Evolutionary conservation across 169 alveolate genomes (phyloP), one percentile per base, ranked within the genome.

Genomic region (Cryptosporidium viatorum): DNA sequence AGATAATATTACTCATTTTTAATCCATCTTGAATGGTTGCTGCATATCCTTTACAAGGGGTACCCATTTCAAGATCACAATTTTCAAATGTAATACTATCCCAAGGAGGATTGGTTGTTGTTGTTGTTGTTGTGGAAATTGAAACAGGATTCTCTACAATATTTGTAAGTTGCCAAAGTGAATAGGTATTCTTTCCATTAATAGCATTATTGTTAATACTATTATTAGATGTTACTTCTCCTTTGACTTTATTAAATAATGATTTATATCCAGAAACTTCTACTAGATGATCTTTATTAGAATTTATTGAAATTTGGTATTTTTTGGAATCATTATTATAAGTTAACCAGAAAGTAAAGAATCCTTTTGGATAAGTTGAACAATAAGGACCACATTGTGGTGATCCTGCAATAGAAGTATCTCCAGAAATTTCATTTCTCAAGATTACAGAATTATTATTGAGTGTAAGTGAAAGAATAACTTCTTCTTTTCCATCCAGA

Each of bases 81-180:
- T 35, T 65, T 2, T 65, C 71, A 14, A 31, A 65, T n/a, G 50
- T 37, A n/a, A 65, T 29, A 29, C 71, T 65, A 16, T 65, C 33
- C 71, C 71, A 65, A n/a, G 71, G 71, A 31, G 71, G 71, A 6
- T 23, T 33, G 0, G 84, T 69, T 5, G 84, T 69, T n/a, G 84
- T 69, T 18, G 84, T 69, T 60, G 84, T 69, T 16, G 84, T 69
- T 39, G 84, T 69, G 5, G 84, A 43, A 14, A 65, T 14, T n/a
- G 51, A 33, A 9, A n/a, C 10, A 23, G 71, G 71, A 33, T 9
- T 29, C 3, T 37, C 50, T 2, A 65, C 71, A 12, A 37, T 37
- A n/a, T 65, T 65, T 18, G 71, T 65, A 2, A 65, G 50, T 39
- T 65, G 71, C 71, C 71, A 65, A 33, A 33, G 50, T 3, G 71